Conservation (phyloP, 1,284 basidiomycete genomes). For the Rhodotorula sp. region DNA sequence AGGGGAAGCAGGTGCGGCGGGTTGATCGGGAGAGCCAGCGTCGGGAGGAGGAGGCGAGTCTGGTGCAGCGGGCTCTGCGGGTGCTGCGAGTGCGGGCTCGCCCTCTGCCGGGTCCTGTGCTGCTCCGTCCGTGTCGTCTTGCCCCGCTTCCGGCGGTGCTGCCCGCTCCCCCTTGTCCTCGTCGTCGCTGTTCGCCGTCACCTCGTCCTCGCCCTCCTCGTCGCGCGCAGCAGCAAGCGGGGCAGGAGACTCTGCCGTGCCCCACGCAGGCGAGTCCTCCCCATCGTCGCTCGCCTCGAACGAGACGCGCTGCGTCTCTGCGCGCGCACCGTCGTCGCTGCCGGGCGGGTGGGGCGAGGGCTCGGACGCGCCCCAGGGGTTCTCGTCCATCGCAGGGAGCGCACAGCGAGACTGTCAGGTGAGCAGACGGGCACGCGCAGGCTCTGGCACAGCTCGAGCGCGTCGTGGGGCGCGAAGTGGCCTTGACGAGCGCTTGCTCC, state of each 20-base stretch:
- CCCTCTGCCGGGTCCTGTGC: not conserved
- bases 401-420: not conserved
- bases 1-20: not conserved
- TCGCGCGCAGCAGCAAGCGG: not conserved
- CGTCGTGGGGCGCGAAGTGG: too few relatives aligned
- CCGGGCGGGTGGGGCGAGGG: not conserved
- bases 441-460: not conserved
- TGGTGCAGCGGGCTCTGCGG: not conserved
- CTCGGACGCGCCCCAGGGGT: constrained; percentile 17
- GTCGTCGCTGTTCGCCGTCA: not conserved
- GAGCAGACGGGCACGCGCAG: too few relatives aligned
- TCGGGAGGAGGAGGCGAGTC: not conserved
- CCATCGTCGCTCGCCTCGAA: not conserved
- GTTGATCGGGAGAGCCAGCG: not conserved
- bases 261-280: constrained; percentile 17
- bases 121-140: not conserved
- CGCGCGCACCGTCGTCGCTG: not conserved
- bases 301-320: not conserved
- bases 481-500: too few relatives aligned
- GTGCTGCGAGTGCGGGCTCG: not conserved
- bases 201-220: not conserved
- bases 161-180: not conserved
- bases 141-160: not conserved
- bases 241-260: not conserved
- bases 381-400: constrained; percentile 17